Percentiles rank a stretch among this genome's conserved stretches.
Conservation (phyloP, 805 yeast species). For the Schwanniomyces occidentalis region DNA sequence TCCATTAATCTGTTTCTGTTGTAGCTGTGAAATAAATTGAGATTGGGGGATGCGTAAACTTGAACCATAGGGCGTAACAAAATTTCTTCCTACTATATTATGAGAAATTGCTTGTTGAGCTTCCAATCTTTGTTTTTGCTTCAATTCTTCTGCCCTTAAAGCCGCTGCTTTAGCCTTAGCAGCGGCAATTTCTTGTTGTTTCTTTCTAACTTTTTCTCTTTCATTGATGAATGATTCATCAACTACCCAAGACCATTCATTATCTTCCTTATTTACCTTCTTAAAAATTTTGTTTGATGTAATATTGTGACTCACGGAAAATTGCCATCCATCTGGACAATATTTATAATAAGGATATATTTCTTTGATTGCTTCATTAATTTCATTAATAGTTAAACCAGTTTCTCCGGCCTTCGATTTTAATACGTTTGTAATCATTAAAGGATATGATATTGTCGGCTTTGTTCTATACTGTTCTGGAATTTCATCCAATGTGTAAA, state of each 20-base stretch:
- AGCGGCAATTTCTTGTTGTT: conserved; percentile 64
- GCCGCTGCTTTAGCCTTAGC: conserved; percentile 60
- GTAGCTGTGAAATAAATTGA: conserved; percentile 21
- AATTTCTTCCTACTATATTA: conserved; percentile 24
- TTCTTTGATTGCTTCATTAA: conserved; percentile 83
- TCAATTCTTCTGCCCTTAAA: conserved; percentile 50
- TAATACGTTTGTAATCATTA: conserved; percentile 76
- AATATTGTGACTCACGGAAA: conserved; percentile 86
- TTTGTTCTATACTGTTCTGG: conserved; percentile 85
- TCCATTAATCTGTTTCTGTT: conserved; percentile 15
- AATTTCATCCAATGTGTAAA: conserved; percentile 77
- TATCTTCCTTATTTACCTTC: conserved; percentile 58
- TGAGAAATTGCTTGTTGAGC: conserved; percentile 27
- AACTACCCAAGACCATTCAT: conserved; percentile 88
- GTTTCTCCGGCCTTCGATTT: conserved; percentile 62
- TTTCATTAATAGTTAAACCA: conserved; percentile 69
- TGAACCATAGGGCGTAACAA: conserved; percentile 26
- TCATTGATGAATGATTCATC: conserved; percentile 85
- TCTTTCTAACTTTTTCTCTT: conserved; percentile 67
- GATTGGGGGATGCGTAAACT: conserved; percentile 22
- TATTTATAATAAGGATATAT: conserved; percentile 88
- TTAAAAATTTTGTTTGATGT: conserved; percentile 83
- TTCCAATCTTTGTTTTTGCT: conserved; percentile 41
- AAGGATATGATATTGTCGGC: conserved; percentile 80
- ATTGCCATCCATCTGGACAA: conserved; percentile 98